These are phyloP conservation scores for Coemansia sp. DNA, from an alignment of 192 early-diverging fungal genomes.

Conservation along the genomic window DNA sequence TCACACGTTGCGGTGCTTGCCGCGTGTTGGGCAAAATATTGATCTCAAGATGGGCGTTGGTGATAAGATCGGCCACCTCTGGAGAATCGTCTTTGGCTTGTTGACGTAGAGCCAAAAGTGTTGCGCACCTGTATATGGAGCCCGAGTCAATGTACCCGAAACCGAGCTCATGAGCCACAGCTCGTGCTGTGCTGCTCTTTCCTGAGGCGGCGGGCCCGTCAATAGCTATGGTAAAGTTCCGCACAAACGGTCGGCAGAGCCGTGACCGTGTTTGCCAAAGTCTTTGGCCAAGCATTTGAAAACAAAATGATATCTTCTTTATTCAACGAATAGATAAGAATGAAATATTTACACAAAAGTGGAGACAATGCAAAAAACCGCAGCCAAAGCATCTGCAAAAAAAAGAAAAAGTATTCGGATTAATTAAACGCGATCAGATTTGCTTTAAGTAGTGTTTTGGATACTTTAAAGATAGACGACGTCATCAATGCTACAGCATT, in stretches of 20 bases:
- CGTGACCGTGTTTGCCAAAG: neutral
- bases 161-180: slow-evolving; percentile 63
- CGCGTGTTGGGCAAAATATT: slow-evolving; percentile 21
- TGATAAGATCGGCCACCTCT: slow-evolving; percentile 24
- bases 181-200: slow-evolving; percentile 77
- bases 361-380: too few relatives aligned
- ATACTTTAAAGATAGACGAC: too few relatives aligned
- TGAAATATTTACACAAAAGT: too few relatives aligned
- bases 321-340: too few relatives aligned
- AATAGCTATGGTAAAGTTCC: slow-evolving; percentile 62
- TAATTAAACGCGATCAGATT: too few relatives aligned
- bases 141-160: slow-evolving; percentile 80
- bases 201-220: slow-evolving; percentile 82
- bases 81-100: slow-evolving; percentile 10
- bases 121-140: slow-evolving; percentile 61
- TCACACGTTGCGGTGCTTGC: slow-evolving; percentile 6
- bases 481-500: too few relatives aligned
- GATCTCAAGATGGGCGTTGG: slow-evolving; percentile 22
- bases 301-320: too few relatives aligned
- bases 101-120: slow-evolving; percentile 30
- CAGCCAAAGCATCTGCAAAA: too few relatives aligned
- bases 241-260: neutral
- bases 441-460: too few relatives aligned
- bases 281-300: neutral
- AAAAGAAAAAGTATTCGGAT: too few relatives aligned